These are phyloP conservation scores for Hibiscus trionum DNA, from an alignment of 345 rosid species.

Conservation along the genomic window DNA sequence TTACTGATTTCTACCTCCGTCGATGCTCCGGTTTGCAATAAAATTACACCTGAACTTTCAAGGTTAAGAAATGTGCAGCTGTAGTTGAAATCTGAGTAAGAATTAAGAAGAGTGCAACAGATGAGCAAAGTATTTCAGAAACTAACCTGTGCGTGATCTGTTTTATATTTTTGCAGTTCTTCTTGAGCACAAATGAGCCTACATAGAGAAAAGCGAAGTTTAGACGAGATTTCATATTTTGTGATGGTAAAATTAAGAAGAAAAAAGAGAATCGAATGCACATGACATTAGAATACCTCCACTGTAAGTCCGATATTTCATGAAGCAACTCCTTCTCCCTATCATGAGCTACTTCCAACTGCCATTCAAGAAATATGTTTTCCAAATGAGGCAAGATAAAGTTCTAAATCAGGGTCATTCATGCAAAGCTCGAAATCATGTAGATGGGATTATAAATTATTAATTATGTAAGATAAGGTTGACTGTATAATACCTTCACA, in stretches of 20 bases:
- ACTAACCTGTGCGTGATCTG: conserved; percentile 60
- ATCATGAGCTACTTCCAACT: conserved; percentile 92
- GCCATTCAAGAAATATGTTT: conserved; percentile 18
- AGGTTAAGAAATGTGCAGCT: background rate
- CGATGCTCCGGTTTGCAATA: background rate
- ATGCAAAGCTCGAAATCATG: background rate
- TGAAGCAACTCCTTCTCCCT: conserved; percentile 86
- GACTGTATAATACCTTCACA: background rate
- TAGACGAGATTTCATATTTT: background rate
- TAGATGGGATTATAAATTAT: background rate
- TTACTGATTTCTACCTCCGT: background rate
- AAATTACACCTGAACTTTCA: conserved; percentile 2
- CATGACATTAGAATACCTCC: conserved; percentile 47
- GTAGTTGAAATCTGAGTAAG: background rate
- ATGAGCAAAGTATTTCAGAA: background rate
- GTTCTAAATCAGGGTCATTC: background rate
- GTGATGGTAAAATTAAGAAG: background rate
- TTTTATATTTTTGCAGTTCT: conserved; percentile 72
- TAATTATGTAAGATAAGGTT: background rate
- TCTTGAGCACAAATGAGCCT: conserved; percentile 85
- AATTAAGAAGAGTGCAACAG: background rate
- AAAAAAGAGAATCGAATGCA: background rate
- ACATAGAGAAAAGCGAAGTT: conserved; percentile 7
- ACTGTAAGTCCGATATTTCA: conserved; percentile 76
- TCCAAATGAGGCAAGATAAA: background rate